Evolutionary conservation across 352 stramenopile genomes (phyloP), one percentile per base, ranked within the genome.

Genomic region (Phytophthora vignae): DNA sequence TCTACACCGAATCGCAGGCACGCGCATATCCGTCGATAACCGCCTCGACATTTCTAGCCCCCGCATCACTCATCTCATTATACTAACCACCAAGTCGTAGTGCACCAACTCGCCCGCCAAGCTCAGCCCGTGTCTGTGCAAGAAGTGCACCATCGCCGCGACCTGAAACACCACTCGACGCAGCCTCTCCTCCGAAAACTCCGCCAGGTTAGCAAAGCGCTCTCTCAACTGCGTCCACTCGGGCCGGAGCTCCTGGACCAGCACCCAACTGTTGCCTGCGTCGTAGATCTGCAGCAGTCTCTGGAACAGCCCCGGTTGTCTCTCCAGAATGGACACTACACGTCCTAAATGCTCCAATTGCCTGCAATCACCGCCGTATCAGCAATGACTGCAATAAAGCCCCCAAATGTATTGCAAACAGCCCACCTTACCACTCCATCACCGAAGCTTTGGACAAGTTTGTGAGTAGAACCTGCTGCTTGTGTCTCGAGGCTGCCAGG

Each of bases 81-180:
- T 59, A 69, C 67, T 55, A 46, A 91, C 82, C 80, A 87, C 70
- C 1, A 90, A 67, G 57, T 89, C 73, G 19, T 85, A 76, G n/a
- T 73, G 73, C 46, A 60, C 73, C 33, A 92, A 42, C 60, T 92
- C 81, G 14, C 84, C 84, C 1, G 79, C 81, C 48, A 87, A 67
- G 29, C 81, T 90, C 17, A 90, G 58, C 29, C 56, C 56, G 21
- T 92, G 81, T 17, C 67, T 67, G 56, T 92, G 84, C n/a, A 92
- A 62, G 56, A 90, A 92, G 52, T 92, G 74, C 33, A 92, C 71
- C 29, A 84, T 68, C 14, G 82, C 78, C 11, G 80, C 77, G 15
- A 90, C 62, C 52, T 90, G 79, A 58, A 92, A 90, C 25, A 84
- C 67, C 22, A 84, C 67, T 3, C 64, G 60, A n/a, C 79, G 76